Conservation (phyloP, 2,329 filamentous ascomycete genomes). For the Exophiala dermatitidis region DNA sequence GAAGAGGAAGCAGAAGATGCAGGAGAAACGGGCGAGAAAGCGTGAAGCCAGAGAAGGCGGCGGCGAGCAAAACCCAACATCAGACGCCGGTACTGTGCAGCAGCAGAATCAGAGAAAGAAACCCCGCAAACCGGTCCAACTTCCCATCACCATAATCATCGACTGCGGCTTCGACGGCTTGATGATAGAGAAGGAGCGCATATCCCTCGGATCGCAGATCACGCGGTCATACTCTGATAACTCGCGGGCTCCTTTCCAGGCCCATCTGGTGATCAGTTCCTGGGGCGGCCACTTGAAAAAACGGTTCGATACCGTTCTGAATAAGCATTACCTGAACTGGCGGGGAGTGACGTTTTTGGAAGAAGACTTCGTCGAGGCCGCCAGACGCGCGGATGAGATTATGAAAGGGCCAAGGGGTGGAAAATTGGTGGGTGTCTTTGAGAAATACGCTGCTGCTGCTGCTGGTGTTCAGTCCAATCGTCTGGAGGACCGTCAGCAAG, state of each 20-base stretch:
- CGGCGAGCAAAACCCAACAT: conserved; percentile 8
- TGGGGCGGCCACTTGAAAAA: conserved; percentile 72
- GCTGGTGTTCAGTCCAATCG: not conserved
- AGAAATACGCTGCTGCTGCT: conserved; percentile 1
- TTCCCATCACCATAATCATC: conserved; percentile 74
- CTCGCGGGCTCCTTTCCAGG: conserved; percentile 56
- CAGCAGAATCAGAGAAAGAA: conserved; percentile 28
- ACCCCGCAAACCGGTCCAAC: conserved; percentile 42
- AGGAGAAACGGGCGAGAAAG: conserved; percentile 47
- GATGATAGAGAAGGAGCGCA: conserved; percentile 79
- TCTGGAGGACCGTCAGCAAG: too few species aligned
- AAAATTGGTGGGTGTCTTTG: conserved; percentile 52
- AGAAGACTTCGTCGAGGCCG: conserved; percentile 65
- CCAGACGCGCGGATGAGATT: conserved; percentile 55
- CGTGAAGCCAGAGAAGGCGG: conserved; percentile 33
- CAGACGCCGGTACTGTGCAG: conserved; percentile 10
- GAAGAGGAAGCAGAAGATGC: conserved; percentile 51
- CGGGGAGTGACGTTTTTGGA: conserved; percentile 66
- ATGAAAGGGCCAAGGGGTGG: conserved; percentile 58
- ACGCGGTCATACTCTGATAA: conserved; percentile 89
- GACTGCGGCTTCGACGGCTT: conserved; percentile 89
- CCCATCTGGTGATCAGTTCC: conserved; percentile 68
- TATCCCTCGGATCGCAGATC: conserved; percentile 75
- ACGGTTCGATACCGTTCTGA: conserved; percentile 70
- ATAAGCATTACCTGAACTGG: conserved; percentile 68